phyloP scores from a whole-genome alignment of 495 filamentous ascomycete species.

The Penicillium arizonense region DNA sequence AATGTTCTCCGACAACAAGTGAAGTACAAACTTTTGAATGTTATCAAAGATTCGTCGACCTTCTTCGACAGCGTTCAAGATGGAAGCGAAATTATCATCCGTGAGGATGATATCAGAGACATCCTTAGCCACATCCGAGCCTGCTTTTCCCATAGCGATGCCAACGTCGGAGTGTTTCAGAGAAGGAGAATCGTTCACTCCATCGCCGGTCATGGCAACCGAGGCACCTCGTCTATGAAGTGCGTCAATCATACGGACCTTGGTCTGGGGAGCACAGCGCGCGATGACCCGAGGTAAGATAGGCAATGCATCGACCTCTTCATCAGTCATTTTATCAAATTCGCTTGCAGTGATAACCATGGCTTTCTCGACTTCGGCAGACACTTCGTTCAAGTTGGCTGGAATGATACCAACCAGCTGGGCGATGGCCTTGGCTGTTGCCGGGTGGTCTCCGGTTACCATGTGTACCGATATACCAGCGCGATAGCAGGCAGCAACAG shows the following conservation, averaged over 20 bases:
- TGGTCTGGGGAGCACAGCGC: constrained; percentile 64
- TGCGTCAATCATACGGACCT: constrained; percentile 67
- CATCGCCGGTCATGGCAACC: constrained; percentile 91
- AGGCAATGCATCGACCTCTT: constrained; percentile 55
- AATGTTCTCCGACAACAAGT: constrained; percentile 62
- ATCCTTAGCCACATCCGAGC: constrained; percentile 76
- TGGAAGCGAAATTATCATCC: constrained; percentile 74
- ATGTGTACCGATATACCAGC: constrained; percentile 80
- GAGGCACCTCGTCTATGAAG: constrained; percentile 73
- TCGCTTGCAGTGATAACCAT: constrained; percentile 63
- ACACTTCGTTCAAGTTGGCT: constrained; percentile 48
- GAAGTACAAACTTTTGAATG: constrained; percentile 66
- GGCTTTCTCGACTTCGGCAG: constrained; percentile 47
- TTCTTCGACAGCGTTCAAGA: constrained; percentile 63
- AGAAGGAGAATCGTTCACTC: constrained; percentile 89
- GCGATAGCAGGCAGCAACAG: constrained; percentile 61
- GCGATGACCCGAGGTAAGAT: constrained; percentile 65
- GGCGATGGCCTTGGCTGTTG: constrained; percentile 74
- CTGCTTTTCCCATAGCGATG: constrained; percentile 80
- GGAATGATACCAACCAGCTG: constrained; percentile 74
- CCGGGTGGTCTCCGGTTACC: constrained; percentile 76
- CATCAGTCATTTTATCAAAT: constrained; percentile 60
- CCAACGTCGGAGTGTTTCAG: constrained; percentile 78
- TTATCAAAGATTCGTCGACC: constrained; percentile 67
- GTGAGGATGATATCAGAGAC: constrained; percentile 71